Conservation (phyloP, 805 yeast species). For the Yamadazyma paraphyllophila region DNA sequence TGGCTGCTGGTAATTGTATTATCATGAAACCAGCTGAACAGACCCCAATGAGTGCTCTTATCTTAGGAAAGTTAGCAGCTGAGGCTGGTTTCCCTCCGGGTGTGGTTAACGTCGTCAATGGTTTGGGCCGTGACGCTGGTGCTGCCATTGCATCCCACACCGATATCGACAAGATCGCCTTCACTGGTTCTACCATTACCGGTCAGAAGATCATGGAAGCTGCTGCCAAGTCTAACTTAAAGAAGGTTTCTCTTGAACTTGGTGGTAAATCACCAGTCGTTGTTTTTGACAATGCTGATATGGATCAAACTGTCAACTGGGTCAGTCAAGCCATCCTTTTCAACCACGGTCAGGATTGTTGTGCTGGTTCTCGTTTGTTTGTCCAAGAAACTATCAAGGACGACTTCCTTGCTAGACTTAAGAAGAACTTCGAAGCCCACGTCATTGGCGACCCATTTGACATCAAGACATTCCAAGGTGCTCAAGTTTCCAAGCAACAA, state of each 20-base stretch:
- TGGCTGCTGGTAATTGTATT: conserved; percentile 48
- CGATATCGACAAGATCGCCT: conserved; percentile 50
- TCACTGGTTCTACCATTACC: conserved; percentile 54
- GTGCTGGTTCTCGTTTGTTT: conserved; percentile 46
- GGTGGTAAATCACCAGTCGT: conserved; percentile 53
- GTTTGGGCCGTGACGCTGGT: conserved; percentile 46
- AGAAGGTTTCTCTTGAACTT: conserved; percentile 49
- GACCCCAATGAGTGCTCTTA: conserved; percentile 47
- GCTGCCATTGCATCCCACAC: conserved; percentile 45
- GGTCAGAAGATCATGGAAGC: conserved; percentile 42
- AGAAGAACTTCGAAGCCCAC: conserved; percentile 33
- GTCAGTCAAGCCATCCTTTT: conserved; percentile 46
- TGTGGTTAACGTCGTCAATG: conserved; percentile 46
- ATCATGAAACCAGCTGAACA: conserved; percentile 50
- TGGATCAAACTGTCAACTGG: conserved; percentile 50
- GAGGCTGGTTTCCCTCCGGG: conserved; percentile 75
- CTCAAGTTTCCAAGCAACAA: conserved; percentile 53
- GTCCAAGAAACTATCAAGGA: conserved; percentile 45
- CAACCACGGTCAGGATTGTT: conserved; percentile 49
- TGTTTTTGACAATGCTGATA: conserved; percentile 47
- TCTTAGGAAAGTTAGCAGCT: conserved; percentile 52
- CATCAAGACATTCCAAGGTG: conserved; percentile 46
- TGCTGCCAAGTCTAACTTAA: conserved; percentile 44
- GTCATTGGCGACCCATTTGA: conserved; percentile 47
- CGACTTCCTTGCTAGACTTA: conserved; percentile 27